phyloP scores from a whole-genome alignment of 768 basidiomycete genomes.

The Mycena belliarum region DNA sequence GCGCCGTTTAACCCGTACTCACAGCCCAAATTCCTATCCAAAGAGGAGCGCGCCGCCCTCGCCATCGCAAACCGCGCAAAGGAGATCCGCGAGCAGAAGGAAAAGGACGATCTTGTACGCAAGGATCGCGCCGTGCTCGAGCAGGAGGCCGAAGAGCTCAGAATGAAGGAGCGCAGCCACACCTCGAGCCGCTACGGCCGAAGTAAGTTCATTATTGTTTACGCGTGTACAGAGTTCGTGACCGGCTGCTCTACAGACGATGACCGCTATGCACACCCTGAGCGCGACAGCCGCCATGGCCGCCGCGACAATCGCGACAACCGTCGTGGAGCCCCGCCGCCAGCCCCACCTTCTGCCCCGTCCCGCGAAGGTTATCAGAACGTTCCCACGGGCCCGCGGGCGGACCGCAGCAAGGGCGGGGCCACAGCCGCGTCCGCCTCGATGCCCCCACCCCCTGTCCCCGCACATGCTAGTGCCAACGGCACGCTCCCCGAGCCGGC shows the following conservation, averaged over 20 bases:
- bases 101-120: slow-evolving; percentile 59
- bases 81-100: slow-evolving; percentile 76
- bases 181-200: slow-evolving; percentile 36
- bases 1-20: slow-evolving; percentile 14
- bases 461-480: slow-evolving; percentile 9
- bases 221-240: slow-evolving; percentile 6
- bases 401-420: slow-evolving; percentile 56
- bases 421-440: slow-evolving; percentile 23
- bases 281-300: slow-evolving; percentile 46
- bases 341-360: slow-evolving; percentile 24
- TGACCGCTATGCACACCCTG: slow-evolving; percentile 53
- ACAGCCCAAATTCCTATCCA: slow-evolving; percentile 93
- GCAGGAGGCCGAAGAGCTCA: slow-evolving; percentile 67
- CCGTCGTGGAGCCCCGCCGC: slow-evolving; percentile 28
- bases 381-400: slow-evolving; percentile 84
- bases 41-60: slow-evolving; percentile 85
- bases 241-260: slow-evolving; percentile 43
- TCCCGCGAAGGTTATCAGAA: slow-evolving; percentile 57
- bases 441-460: slow-evolving; percentile 35
- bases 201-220: slow-evolving; percentile 35
- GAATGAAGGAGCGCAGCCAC: slow-evolving; percentile 51
- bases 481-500: slow-evolving; percentile 32
- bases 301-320: slow-evolving; percentile 33
- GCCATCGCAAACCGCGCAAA: slow-evolving; percentile 86
- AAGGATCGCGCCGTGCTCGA: slow-evolving; percentile 74